Evolutionary conservation across 2,329 filamentous ascomycete species (phyloP), one percentile per base, ranked within the genome.

Genomic region (Alternaria brassicae): DNA sequence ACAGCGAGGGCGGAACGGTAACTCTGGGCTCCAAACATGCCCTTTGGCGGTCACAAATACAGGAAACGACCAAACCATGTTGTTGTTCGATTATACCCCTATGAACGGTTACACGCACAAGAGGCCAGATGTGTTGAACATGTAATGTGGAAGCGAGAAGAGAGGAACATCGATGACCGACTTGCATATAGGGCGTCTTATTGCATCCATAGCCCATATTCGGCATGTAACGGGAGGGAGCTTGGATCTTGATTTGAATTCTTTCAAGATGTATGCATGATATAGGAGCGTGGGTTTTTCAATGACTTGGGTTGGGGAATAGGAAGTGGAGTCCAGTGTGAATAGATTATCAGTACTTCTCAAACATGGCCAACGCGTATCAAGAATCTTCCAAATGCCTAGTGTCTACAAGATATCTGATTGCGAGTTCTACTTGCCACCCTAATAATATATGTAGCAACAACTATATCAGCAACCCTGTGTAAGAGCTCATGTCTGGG

Each of bases 81-180:
- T 56, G 53, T 56, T 49, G 21, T 50, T 42, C 21, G n/a, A 40
- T 34, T 36, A 48, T 48, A 48, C 28, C 30, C 32, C 28, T n/a
- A 34, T 34, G 19, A 21, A 21, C 30, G 30, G 28, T 34, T 15
- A 25, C 44, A 30, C 30, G 36, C 28, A 48, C 30, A 9, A 34
- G 30, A 34, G 44, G 30, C 17, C 12, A 47, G 19, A 40, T 21
- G n/a, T 47, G 28, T 47, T n/a, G 28, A 27, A 27, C 8, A 4
- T 21, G 44, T 47, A 47, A 47, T 47, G 44, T 21, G 28, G 28
- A 47, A 34, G 30, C 30, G 15, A n/a, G 21, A 23, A 5, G 44
- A 23, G 28, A 21, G 19, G 32, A 48, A 34, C 19, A 48, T 36
- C 44, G 44, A 48, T 48, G 44, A 48, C 30, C 44, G 21, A 23